phyloP scores from a whole-genome alignment of 768 basidiomycete species.

The Coprinopsis cinerea region DNA sequence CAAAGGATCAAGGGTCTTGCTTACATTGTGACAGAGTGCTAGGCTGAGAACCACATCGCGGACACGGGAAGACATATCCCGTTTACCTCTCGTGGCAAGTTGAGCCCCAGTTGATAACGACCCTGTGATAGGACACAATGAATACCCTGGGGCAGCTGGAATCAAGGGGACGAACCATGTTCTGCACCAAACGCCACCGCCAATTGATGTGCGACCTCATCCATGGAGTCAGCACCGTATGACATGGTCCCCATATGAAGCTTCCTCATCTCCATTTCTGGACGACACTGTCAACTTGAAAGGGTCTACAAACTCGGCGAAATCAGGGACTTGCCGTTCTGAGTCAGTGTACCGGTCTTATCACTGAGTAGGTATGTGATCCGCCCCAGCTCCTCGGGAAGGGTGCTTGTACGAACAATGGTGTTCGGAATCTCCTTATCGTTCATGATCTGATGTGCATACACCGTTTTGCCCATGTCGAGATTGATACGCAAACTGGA shows the following conservation, averaged over 20 bases:
- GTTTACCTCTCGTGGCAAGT: constrained; percentile 77
- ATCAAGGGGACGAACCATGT: constrained; percentile 31
- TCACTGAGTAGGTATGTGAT: constrained; percentile 96
- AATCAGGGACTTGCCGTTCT: constrained; percentile 62
- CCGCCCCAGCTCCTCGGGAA: constrained; percentile 93
- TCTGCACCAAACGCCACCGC: constrained; percentile 74
- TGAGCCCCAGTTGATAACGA: constrained; percentile 72
- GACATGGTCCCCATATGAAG: constrained; percentile 98
- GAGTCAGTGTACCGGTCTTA: constrained; percentile 96
- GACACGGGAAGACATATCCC: constrained; percentile 93
- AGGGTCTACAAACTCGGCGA: background rate
- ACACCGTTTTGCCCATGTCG: constrained; percentile 99
- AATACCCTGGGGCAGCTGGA: background rate
- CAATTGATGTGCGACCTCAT: constrained; percentile 93
- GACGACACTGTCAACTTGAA: background rate
- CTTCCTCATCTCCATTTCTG: constrained; percentile 99
- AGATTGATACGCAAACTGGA: constrained; percentile 93
- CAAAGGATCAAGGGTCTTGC: constrained; percentile 19
- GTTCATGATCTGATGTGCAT: constrained; percentile 91
- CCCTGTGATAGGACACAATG: constrained; percentile 20
- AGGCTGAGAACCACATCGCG: constrained; percentile 90
- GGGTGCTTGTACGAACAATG: constrained; percentile 94
- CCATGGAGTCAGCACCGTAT: constrained; percentile 97
- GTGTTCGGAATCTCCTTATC: constrained; percentile 91
- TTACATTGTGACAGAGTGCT: constrained; percentile 92